Conservation (phyloP, 148 eudicot species). For the Rhododendron kiyosumense region DNA sequence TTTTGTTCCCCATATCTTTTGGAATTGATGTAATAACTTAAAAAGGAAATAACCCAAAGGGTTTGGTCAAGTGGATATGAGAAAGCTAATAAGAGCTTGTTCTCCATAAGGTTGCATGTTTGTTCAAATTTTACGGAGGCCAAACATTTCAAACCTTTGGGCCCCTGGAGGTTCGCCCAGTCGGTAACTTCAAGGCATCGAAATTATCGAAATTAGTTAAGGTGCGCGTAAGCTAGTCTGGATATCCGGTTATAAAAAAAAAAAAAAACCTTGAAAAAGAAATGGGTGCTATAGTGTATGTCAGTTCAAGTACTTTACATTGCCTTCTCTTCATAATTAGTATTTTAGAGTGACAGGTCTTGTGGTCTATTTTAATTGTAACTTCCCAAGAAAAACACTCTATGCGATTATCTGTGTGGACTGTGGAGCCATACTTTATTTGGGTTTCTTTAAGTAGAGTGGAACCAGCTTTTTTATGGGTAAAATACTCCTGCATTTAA, state of each 20-base stretch:
- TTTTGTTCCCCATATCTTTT: background rate
- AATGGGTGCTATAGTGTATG: background rate
- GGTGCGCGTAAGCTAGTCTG: no score
- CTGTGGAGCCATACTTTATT: background rate
- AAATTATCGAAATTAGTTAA: no score
- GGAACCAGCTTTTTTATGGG: background rate
- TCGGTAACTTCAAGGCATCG: no score
- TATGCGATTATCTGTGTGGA: background rate
- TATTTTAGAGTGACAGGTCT: background rate
- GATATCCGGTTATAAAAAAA: no score
- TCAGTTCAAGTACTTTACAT: background rate
- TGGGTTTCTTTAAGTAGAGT: background rate
- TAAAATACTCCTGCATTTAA: background rate
- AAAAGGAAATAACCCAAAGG: background rate
- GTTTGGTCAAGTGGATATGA: no score
- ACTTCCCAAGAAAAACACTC: background rate
- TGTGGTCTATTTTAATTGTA: background rate
- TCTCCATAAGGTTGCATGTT: background rate
- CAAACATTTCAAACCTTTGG: no score
- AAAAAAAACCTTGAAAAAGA: background rate
- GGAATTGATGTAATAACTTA: background rate
- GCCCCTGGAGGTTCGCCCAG: background rate
- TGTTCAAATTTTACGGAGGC: background rate
- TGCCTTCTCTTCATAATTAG: background rate
- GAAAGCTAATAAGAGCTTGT: background rate